Evolutionary conservation across 768 basidiomycete genomes (phyloP).

Genomic region (Phylloporus sp.): DNA sequence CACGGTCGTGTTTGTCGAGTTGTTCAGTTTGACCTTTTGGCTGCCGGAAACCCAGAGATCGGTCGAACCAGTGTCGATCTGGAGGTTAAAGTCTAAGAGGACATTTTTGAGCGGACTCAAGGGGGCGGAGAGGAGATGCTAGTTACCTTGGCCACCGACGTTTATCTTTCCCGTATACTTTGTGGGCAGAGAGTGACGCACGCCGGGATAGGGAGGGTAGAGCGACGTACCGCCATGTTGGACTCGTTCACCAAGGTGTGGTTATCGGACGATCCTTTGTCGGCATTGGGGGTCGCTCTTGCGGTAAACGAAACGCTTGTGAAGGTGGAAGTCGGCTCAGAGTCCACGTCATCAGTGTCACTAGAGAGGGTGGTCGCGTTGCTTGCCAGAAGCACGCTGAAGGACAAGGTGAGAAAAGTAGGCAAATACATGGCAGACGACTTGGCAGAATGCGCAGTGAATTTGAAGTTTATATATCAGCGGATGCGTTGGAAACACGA

Average conservation of each 20-base stretch:
- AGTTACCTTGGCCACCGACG: slow-evolving; percentile 27
- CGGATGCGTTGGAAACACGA: slow-evolving; percentile 12
- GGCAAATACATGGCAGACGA: slow-evolving; percentile 12
- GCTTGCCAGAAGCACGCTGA: slow-evolving; percentile 32
- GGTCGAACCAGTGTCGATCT: slow-evolving; percentile 29
- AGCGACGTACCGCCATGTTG: slow-evolving; percentile 25
- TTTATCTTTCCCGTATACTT: slow-evolving; percentile 29
- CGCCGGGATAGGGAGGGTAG: not conserved
- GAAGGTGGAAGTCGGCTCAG: slow-evolving; percentile 6
- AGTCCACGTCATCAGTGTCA: not conserved
- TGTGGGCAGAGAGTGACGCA: not conserved
- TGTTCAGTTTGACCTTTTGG: slow-evolving; percentile 25
- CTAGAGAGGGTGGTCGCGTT: slow-evolving; percentile 16
- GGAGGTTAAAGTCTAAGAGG: slow-evolving; percentile 23
- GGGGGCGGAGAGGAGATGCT: not conserved
- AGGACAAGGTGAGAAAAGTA: slow-evolving; percentile 7
- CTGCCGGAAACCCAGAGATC: slow-evolving; percentile 24
- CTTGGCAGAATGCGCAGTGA: not conserved
- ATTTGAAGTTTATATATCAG: slow-evolving; percentile 1
- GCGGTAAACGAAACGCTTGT: slow-evolving; percentile 22
- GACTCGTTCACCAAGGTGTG: slow-evolving; percentile 21
- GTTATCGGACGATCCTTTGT: slow-evolving; percentile 21
- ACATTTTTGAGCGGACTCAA: not conserved
- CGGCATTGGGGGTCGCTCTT: slow-evolving; percentile 9
- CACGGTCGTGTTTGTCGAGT: slow-evolving; percentile 27